Base-by-base conservation (phyloP, 73 alveolate genomes). In the Symbiodinium natans region DNA sequence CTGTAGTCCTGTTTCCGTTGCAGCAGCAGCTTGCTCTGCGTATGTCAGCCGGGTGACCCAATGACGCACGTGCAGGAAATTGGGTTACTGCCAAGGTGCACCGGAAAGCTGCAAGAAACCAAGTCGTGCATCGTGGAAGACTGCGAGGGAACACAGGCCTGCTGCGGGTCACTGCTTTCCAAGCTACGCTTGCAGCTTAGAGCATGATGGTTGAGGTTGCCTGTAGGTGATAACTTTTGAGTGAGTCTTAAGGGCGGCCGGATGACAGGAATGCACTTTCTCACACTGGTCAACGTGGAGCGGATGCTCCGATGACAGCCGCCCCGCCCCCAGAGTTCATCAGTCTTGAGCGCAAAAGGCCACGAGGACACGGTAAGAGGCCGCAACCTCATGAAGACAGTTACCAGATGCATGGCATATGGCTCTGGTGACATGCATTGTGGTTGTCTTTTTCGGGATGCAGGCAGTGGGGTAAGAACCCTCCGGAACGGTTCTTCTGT, bases 91-190 rank as follows among this genome's bases (percentile, higher is more conserved):
- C 93, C 19, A 41, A 86, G 93, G 93, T 86, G 93, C 39, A 54
- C 38, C 15, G 93, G 93, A 23, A 33, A 86, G 17, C 48, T 86
- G 42, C n/a, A 27, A 25, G 93, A 86, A 33, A 86, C 93, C 83
- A 86, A 86, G 82, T 8, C 82, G 9, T 86, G 93, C 83, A 2
- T 27, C 19, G 29, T 86, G 83, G 83, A 48, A 48, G 93, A 86
- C 41, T 86, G 93, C 93, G n/a, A 80, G 33, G 93, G 93, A 29
- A 86, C 34, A 48, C 93, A 86, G 93, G 93, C 74, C 43, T 21
- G 0, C 25, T 48, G n/a, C 54, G 41, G 34, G 9, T 9, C 68
- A 52, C 29, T 5, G 68, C 27, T 0, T 52, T 21, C 68, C 13
- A 11, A 52, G 68, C 1, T 52, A 3, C n/a, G 25, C 21, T 6